phyloP scores from a whole-genome alignment of 2,329 filamentous ascomycete genomes.

The Nigrospora osmanthi region DNA sequence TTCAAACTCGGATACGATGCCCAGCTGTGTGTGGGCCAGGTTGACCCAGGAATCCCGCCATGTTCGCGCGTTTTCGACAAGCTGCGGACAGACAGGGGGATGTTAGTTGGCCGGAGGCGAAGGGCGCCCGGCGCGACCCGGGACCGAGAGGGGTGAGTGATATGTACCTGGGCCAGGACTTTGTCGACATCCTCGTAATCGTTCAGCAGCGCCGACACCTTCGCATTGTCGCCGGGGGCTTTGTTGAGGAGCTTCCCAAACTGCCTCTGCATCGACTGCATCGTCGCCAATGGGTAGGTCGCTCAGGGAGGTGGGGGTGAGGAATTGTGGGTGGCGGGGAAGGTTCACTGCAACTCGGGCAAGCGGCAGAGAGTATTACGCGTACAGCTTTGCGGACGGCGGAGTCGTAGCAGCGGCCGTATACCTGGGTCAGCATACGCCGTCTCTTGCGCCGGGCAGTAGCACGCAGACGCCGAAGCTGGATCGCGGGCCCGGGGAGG shows the following conservation, averaged over 20 bases:
- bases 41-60: slow-evolving; percentile 76
- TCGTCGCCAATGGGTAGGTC: slow-evolving; percentile 1
- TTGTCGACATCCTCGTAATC: slow-evolving; percentile 77
- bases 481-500: too few relatives aligned
- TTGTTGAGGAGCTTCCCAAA: slow-evolving; percentile 65
- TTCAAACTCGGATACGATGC: slow-evolving; percentile 60
- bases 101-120: background rate
- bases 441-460: too few relatives aligned
- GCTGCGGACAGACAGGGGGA: slow-evolving; percentile 34
- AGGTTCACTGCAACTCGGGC: background rate
- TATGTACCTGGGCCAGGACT: slow-evolving; percentile 59
- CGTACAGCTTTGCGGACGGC: too few relatives aligned
- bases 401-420: too few relatives aligned
- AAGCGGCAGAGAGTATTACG: too few relatives aligned
- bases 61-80: slow-evolving; percentile 66
- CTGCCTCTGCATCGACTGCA: slow-evolving; percentile 67
- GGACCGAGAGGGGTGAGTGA: too few relatives aligned
- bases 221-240: slow-evolving; percentile 65
- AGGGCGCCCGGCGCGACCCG: slow-evolving; percentile 4
- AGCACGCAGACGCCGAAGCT: too few relatives aligned
- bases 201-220: slow-evolving; percentile 65
- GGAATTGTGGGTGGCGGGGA: background rate
- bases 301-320: slow-evolving; percentile 1
- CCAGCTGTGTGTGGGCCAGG: slow-evolving; percentile 61
- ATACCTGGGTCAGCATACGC: too few relatives aligned